Base-by-base conservation (phyloP, 768 basidiomycete species). In the Asterophora parasitica region DNA sequence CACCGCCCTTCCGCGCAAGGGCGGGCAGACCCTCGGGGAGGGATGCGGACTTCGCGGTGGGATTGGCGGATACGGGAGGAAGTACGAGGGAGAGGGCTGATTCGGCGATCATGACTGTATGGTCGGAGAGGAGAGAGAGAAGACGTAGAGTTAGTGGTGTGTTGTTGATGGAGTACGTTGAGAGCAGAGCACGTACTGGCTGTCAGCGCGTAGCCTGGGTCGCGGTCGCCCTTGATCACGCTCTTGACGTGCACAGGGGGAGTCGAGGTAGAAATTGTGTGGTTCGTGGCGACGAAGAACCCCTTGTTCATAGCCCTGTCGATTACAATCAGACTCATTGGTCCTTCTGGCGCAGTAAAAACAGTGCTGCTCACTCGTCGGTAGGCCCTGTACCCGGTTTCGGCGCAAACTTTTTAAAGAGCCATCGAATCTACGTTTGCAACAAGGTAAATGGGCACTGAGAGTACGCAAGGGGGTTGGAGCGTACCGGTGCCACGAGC, bases 21-120 rank as follows among this genome's bases (percentile, higher is more conserved):
- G 70, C 54, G 0, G 90, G 78, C 1, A 92, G 76, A 1, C 49
- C 58, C 4, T 68, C 61, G 12, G 67, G 71, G 13, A 76, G 68
- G 23, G 71, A 58, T 10, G 52, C 51, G 19, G 62, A 60, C 10
- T 47, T 51, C 23, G 46, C 38, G 7, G 38, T 45, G 8, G 23
- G 23, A 6, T 23, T 23, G 23, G 23, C 3, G 6, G 23, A 23
- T 23, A 23, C 23, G 23, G 23, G 23, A 23, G 23, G 23, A 23
- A 23, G 23, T 3, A 23, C 23, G 23, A 94, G 68, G 13, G 77
- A 76, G 11, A 97, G 73, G 0, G 89, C 94, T 12, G 78, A 79
- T 68, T 94, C 91, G 0, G 78, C 69, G n/a, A 91, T 74, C 75
- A 93, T 78, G 35, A 81, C 88, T 86, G 51, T 19, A 46, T n/a